Conservation (phyloP, 1,139 yeast genomes). For the Lodderomyces pseudojiufengensis region DNA sequence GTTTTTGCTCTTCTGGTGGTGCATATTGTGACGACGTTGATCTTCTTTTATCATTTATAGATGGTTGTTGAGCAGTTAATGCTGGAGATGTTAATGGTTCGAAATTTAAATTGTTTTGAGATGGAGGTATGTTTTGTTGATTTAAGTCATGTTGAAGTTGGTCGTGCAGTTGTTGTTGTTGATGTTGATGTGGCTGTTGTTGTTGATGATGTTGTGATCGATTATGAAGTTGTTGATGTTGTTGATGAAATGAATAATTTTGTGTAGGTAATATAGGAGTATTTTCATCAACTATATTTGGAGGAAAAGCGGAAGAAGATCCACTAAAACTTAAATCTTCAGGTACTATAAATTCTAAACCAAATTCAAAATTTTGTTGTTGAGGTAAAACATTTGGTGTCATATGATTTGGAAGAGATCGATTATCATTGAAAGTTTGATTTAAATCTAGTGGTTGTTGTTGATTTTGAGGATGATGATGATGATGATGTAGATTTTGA, state of each 20-base stretch:
- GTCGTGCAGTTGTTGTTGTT: constrained; percentile 3
- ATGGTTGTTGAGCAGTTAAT: constrained; percentile 40
- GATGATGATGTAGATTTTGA: constrained; percentile 5
- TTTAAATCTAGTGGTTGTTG: constrained; percentile 5
- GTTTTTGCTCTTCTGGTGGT: constrained; percentile 10
- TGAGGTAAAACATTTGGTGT: constrained; percentile 9
- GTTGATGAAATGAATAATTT: constrained; percentile 40
- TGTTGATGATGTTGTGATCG: constrained; percentile 20
- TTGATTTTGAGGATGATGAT: constrained; percentile 6
- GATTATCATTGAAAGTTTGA: constrained; percentile 4
- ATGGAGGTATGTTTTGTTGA: constrained; percentile 21
- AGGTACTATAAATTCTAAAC: constrained; percentile 28
- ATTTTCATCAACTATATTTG: constrained; percentile 20
- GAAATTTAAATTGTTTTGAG: constrained; percentile 26
- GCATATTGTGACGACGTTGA: constrained; percentile 32
- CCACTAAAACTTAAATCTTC: constrained; percentile 23
- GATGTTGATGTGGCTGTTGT: constrained; percentile 24
- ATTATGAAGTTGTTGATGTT: constrained; percentile 42
- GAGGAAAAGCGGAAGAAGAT: constrained; percentile 36
- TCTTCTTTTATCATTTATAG: constrained; percentile 27
- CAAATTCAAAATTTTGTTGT: constrained; percentile 21
- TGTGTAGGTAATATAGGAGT: constrained; percentile 43
- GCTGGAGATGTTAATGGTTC: constrained; percentile 67
- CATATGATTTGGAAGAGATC: constrained; percentile 5
- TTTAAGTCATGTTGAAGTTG: no score